phyloP scores from a whole-genome alignment of 495 filamentous ascomycete genomes.

The Xylaria scruposa region DNA sequence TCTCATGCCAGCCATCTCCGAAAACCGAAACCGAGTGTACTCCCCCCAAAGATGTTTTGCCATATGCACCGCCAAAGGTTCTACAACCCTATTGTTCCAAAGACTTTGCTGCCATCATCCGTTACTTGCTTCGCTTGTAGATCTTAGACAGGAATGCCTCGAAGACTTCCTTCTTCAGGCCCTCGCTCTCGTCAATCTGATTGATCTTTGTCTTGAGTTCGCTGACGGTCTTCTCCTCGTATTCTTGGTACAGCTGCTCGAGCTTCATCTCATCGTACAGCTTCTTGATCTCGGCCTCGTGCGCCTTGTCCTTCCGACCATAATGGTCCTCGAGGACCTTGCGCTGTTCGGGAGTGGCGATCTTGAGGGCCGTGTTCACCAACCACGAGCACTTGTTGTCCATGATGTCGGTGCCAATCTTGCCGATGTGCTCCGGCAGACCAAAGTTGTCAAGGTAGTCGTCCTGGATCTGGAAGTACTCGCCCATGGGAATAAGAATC shows the following conservation, averaged over 20 bases:
- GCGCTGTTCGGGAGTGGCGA: slow-evolving; percentile 80
- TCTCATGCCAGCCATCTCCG: not conserved
- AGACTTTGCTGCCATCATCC: not conserved
- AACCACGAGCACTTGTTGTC: slow-evolving; percentile 99
- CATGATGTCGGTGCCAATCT: slow-evolving; percentile 97
- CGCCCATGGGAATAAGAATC: slow-evolving; percentile 96
- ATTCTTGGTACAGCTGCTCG: slow-evolving; percentile 80
- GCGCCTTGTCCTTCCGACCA: slow-evolving; percentile 81
- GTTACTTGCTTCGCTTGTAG: slow-evolving; percentile 92
- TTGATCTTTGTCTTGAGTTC: slow-evolving; percentile 77
- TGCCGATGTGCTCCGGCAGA: slow-evolving; percentile 87
- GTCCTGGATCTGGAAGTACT: slow-evolving; percentile 99
- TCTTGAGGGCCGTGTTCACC: slow-evolving; percentile 87
- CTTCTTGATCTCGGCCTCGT: slow-evolving; percentile 85
- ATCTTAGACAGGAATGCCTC: slow-evolving; percentile 93
- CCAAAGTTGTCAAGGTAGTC: slow-evolving; percentile 99
- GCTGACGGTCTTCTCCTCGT: slow-evolving; percentile 82
- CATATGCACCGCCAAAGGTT: not conserved
- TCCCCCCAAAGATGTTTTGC: not conserved
- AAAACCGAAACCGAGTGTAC: not conserved
- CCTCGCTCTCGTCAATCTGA: slow-evolving; percentile 80
- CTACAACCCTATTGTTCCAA: not conserved
- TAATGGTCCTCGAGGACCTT: slow-evolving; percentile 83
- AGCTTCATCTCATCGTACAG: slow-evolving; percentile 84
- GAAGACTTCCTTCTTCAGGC: slow-evolving; percentile 88